phyloP scores from a whole-genome alignment of 2,329 filamentous ascomycete genomes.

The Aplosporella prunicola region DNA sequence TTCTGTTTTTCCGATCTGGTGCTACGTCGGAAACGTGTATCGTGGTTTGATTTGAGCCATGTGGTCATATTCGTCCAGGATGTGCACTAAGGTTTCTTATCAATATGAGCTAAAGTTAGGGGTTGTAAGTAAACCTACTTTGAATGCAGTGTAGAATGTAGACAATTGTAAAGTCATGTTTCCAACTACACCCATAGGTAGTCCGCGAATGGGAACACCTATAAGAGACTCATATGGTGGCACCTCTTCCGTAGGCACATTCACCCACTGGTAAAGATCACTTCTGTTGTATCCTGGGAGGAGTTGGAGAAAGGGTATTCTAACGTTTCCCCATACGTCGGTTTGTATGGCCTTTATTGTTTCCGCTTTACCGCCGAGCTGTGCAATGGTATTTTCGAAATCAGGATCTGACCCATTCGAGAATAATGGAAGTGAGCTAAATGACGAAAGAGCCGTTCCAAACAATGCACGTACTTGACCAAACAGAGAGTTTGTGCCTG shows the following conservation, averaged over 20 bases:
- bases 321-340: not conserved
- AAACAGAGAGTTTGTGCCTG: too few relatives aligned
- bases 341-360: not conserved
- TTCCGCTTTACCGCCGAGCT: not conserved
- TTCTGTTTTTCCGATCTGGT: too few relatives aligned
- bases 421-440: not conserved
- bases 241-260: not conserved
- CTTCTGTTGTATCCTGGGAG: not conserved
- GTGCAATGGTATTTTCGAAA: not conserved
- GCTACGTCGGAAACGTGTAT: not conserved
- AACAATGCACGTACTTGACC: too few relatives aligned
- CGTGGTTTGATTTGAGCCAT: not conserved
- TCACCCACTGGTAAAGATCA: not conserved
- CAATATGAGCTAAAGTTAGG: not conserved
- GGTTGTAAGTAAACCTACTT: not conserved
- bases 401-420: not conserved
- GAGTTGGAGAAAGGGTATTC: not conserved
- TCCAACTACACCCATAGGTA: not conserved
- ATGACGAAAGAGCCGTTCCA: not conserved
- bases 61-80: not conserved
- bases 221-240: constrained; percentile 1
- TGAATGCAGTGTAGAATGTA: not conserved
- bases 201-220: not conserved
- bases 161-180: not conserved
- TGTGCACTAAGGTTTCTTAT: not conserved